Conservation (phyloP, 2,329 filamentous ascomycete genomes). For the Nemania sp. region DNA sequence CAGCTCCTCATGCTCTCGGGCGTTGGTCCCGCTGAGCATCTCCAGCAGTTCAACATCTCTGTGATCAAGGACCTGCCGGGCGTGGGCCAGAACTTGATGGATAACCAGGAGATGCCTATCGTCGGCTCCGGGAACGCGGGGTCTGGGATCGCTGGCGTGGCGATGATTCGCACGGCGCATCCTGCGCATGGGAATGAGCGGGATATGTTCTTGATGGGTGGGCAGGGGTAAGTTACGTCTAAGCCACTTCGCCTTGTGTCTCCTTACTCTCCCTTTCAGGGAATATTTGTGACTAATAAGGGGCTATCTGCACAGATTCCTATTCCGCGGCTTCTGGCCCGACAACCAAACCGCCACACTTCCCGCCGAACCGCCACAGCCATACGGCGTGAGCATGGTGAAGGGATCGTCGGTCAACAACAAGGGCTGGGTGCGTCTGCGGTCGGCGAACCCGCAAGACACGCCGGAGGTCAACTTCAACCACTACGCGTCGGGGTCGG, state of each 20-base stretch:
- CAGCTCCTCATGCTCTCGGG: slow-evolving; percentile 54
- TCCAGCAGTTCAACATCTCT: slow-evolving; percentile 46
- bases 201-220: slow-evolving; percentile 28
- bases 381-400: slow-evolving; percentile 42
- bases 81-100: slow-evolving; percentile 53
- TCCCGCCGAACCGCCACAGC: slow-evolving; percentile 34
- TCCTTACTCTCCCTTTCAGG: too few relatives aligned
- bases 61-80: slow-evolving; percentile 48
- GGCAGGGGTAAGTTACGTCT: slow-evolving; percentile 20
- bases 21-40: slow-evolving; percentile 45
- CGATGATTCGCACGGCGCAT: slow-evolving; percentile 20
- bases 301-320: neutral
- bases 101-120: slow-evolving; percentile 45
- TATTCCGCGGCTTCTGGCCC: slow-evolving; percentile 32
- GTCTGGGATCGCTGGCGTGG: slow-evolving; percentile 13
- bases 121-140: slow-evolving; percentile 22
- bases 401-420: slow-evolving; percentile 53
- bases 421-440: slow-evolving; percentile 61
- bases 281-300: neutral
- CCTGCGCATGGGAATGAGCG: slow-evolving; percentile 22
- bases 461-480: slow-evolving; percentile 65
- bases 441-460: slow-evolving; percentile 63
- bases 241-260: too few relatives aligned
- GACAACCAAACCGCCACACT: slow-evolving; percentile 28
- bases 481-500: slow-evolving; percentile 54